Conservation (phyloP, 2,329 filamentous ascomycete species). For the Cercospora zeae-maydis region DNA sequence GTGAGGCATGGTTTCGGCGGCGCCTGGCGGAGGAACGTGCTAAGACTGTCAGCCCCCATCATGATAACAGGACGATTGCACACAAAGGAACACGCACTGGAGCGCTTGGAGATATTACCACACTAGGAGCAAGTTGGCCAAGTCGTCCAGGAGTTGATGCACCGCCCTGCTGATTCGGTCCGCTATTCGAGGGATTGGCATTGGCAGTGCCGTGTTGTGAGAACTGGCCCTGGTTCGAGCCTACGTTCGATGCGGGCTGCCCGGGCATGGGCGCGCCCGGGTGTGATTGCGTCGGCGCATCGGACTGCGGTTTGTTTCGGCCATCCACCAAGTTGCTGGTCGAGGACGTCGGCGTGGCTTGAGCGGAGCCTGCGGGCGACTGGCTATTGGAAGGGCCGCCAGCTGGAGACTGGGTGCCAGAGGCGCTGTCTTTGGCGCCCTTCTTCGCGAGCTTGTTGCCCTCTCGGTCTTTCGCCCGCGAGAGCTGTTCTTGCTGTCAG, state of each 20-base stretch:
- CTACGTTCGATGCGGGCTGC: slow-evolving; percentile 23
- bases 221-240: slow-evolving; percentile 24
- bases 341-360: slow-evolving; percentile 80
- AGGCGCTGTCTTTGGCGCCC: slow-evolving; percentile 47
- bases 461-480: slow-evolving; percentile 59
- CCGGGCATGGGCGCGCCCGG: slow-evolving; percentile 40
- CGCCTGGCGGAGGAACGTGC: slow-evolving; percentile 89
- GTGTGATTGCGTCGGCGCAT: slow-evolving; percentile 43
- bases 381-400: slow-evolving; percentile 47
- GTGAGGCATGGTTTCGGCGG: slow-evolving; percentile 95
- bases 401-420: slow-evolving; percentile 74
- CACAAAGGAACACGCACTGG: slow-evolving; percentile 59
- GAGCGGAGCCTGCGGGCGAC: slow-evolving; percentile 59
- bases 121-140: slow-evolving; percentile 59
- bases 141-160: slow-evolving; percentile 32
- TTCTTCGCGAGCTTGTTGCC: slow-evolving; percentile 68
- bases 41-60: slow-evolving; percentile 39
- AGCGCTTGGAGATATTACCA: slow-evolving; percentile 91
- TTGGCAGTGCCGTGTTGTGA: slow-evolving; percentile 22
- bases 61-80: not conserved
- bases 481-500: slow-evolving; percentile 73
- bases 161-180: slow-evolving; percentile 24
- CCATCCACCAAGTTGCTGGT: slow-evolving; percentile 81
- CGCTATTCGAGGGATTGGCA: slow-evolving; percentile 18
- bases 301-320: slow-evolving; percentile 72